phyloP scores from a whole-genome alignment of 1,139 yeast species.

The Blastobotrys elegans region DNA sequence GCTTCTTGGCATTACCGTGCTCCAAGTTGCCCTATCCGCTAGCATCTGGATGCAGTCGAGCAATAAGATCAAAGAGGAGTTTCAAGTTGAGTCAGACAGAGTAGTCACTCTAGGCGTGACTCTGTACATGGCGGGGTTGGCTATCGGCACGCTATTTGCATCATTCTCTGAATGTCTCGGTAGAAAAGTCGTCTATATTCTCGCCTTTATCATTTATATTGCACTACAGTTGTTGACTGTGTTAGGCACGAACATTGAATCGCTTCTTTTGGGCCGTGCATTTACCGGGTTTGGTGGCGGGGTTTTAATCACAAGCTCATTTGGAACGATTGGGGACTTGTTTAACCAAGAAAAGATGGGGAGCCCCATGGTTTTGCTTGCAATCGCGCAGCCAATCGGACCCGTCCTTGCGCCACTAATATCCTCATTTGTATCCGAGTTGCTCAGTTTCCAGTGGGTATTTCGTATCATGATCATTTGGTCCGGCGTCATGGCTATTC shows the following conservation, averaged over 20 bases:
- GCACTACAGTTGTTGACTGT: slow-evolving; percentile 58
- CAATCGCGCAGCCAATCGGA: slow-evolving; percentile 59
- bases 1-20: slow-evolving; percentile 5
- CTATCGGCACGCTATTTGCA: slow-evolving; percentile 57
- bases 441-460: slow-evolving; percentile 45
- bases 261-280: slow-evolving; percentile 50
- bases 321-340: slow-evolving; percentile 13
- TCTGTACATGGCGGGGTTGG: slow-evolving; percentile 57
- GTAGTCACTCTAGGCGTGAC: slow-evolving; percentile 50
- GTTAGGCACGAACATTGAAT: slow-evolving; percentile 16
- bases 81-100: neutral
- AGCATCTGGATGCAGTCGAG: slow-evolving; percentile 10
- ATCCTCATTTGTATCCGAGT: slow-evolving; percentile 52
- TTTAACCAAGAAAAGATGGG: slow-evolving; percentile 34
- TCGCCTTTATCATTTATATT: slow-evolving; percentile 37
- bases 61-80: slow-evolving; percentile 4
- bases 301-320: slow-evolving; percentile 29
- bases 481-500: slow-evolving; percentile 51
- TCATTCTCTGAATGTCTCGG: slow-evolving; percentile 64
- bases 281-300: slow-evolving; percentile 60
- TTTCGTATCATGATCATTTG: slow-evolving; percentile 59
- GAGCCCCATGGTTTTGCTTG: slow-evolving; percentile 59
- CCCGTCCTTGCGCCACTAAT: slow-evolving; percentile 62
- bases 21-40: slow-evolving; percentile 11
- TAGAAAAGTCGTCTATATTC: slow-evolving; percentile 48